Percentiles rank a stretch among this genome's conserved stretches.
Evolutionary conservation across 2,329 filamentous ascomycete genomes (phyloP).

Genomic region (Sarocladium brachiariae): DNA sequence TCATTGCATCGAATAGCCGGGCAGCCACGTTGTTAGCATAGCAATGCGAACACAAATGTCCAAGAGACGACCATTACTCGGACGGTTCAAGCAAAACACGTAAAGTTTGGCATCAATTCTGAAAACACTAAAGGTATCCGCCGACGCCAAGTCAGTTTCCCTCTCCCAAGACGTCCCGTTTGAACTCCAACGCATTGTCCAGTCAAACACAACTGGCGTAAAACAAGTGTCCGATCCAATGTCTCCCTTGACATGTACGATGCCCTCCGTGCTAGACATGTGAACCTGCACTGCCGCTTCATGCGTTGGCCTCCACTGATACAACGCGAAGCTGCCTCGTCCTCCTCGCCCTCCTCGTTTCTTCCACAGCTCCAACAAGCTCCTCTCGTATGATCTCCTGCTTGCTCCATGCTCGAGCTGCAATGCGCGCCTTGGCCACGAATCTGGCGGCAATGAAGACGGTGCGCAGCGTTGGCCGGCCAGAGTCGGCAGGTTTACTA

Average conservation of each 20-base stretch:
- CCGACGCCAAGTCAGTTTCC: not conserved
- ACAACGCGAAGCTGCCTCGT: constrained; percentile 34
- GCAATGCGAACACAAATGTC: no score
- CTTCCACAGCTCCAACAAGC: constrained; percentile 43
- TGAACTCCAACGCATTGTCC: not conserved
- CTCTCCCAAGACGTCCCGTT: not conserved
- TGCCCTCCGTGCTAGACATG: no score
- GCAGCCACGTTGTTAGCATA: no score
- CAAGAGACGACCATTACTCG: no score
- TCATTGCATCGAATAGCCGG: no score
- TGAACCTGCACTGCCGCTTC: not conserved
- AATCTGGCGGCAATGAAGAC: constrained; percentile 45
- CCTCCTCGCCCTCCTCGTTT: constrained; percentile 37
- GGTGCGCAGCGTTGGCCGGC: constrained; percentile 30
- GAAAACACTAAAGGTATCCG: constrained; percentile 2
- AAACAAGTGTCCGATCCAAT: not conserved
- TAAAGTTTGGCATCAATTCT: not conserved
- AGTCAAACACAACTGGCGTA: not conserved
- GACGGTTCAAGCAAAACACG: no score
- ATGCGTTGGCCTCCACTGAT: constrained; percentile 24
- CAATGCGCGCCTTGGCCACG: constrained; percentile 42
- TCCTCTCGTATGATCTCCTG: constrained; percentile 43
- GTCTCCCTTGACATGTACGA: not conserved
- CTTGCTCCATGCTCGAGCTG: constrained; percentile 41
- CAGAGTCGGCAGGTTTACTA: constrained; percentile 7